Base-by-base conservation (phyloP, 2,329 filamentous ascomycete species). In the Aspergillus thermomutatus region DNA sequence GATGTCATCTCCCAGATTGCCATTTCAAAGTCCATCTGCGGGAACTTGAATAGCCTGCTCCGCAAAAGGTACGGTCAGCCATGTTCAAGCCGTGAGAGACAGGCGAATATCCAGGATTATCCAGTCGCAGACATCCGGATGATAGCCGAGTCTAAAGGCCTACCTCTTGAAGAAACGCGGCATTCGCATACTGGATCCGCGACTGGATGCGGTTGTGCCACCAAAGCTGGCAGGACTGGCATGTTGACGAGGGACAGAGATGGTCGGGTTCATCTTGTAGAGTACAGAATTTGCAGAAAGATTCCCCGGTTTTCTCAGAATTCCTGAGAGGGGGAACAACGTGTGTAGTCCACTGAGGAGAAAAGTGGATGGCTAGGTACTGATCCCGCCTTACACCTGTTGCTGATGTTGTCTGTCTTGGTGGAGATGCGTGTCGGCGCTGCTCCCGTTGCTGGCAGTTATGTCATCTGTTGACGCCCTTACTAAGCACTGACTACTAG, bases 1-100 rank as follows among this genome's bases (percentile, higher is more conserved):
- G 82, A 84, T 60, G 84, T 87, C 83, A 89, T 88, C 72, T 89
- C 86, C 86, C 86, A 89, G 64, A 87, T 83, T 21, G 86, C 86
- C 80, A 87, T 87, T 69, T 89, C 86, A 69, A 89, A 89, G 77
- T 89, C 86, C 86, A 89, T 88, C 65, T 87, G 86, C 10, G 86
- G 85, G 67, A 88, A 88, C 71, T 89, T 89, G 80, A 88, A 87
- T 50, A 88, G 75, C 56, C 80, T 82, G 51, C 21, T 40, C n/a
- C 64, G 49, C 65, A 61, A 53, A 49, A 57, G 58, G 27, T 17
- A 50, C 19, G n/a, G 14, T 54, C 52, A 46, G 21, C 27, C n/a
- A 17, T 40, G n/a, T 9, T 23, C 49, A 26, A 21, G 8, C 19
- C 10, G 40, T 19, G 17, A 43, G n/a, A 11, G n/a, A 6, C n/a